These are phyloP conservation scores for Suillus tomentosus DNA, from an alignment of 768 basidiomycete species.

Conservation along the genomic window DNA sequence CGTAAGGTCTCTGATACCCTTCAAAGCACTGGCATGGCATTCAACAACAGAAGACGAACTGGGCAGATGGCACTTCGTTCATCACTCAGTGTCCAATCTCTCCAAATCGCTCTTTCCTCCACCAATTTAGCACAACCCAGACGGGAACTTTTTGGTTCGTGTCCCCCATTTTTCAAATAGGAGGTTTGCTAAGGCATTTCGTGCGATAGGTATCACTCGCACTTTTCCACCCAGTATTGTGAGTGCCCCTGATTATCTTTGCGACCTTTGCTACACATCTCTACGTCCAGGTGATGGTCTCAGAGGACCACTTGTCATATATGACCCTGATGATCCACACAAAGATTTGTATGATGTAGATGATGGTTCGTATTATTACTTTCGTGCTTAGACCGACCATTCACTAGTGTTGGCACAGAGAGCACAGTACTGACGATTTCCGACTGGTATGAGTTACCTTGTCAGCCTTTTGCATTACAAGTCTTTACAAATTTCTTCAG, in stretches of 20 bases:
- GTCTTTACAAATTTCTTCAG: slow-evolving; percentile 15
- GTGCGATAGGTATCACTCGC: slow-evolving; percentile 41
- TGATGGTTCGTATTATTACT: slow-evolving; percentile 35
- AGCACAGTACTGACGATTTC: slow-evolving; percentile 44
- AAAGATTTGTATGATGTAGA: slow-evolving; percentile 46
- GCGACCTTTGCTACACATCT: background rate
- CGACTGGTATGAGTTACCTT: slow-evolving; percentile 41
- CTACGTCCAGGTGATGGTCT: slow-evolving; percentile 34
- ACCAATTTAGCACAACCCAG: slow-evolving; percentile 43
- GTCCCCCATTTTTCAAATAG: background rate
- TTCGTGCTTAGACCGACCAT: background rate
- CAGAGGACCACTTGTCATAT: slow-evolving; percentile 46
- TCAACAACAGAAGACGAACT: slow-evolving; percentile 34
- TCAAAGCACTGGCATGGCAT: slow-evolving; percentile 38
- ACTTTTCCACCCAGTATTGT: slow-evolving; percentile 40
- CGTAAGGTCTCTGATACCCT: background rate
- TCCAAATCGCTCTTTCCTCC: slow-evolving; percentile 39
- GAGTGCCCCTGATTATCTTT: slow-evolving; percentile 33
- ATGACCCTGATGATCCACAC: slow-evolving; percentile 50
- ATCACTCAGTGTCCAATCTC: slow-evolving; percentile 51
- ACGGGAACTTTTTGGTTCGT: slow-evolving; percentile 46
- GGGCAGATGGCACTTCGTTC: slow-evolving; percentile 42
- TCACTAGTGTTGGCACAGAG: slow-evolving; percentile 29
- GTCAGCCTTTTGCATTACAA: background rate
- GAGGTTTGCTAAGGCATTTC: slow-evolving; percentile 5